These are phyloP conservation scores for Limonium bicolor DNA, from an alignment of 148 eudicot genomes.

Conservation along the genomic window DNA sequence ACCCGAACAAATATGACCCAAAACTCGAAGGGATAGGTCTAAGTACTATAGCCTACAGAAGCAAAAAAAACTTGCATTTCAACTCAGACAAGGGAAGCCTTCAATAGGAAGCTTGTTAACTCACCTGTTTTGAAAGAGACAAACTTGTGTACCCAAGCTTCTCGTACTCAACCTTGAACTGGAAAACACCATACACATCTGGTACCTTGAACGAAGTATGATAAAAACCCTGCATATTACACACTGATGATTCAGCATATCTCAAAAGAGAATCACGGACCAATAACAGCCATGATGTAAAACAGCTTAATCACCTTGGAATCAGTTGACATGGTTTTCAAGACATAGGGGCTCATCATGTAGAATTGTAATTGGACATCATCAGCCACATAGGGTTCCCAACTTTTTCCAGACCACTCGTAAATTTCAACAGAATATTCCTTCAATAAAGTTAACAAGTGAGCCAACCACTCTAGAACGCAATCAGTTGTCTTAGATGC, in stretches of 20 bases:
- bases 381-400: conserved; percentile 28
- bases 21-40: no score
- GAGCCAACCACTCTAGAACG: background rate
- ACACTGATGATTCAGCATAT: background rate
- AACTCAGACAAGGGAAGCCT: background rate
- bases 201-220: conserved; percentile 68
- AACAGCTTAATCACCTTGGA: conserved; percentile 7
- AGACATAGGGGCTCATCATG: conserved; percentile 35
- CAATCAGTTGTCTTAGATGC: background rate
- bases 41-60: background rate
- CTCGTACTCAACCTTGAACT: conserved; percentile 85
- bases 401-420: conserved; percentile 28
- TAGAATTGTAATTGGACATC: conserved; percentile 33
- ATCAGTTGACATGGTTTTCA: conserved; percentile 24
- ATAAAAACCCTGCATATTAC: conserved; percentile 46
- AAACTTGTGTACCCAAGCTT: conserved; percentile 81
- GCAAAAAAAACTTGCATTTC: background rate
- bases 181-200: conserved; percentile 92
- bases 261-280: background rate
- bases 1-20: background rate
- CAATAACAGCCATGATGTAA: background rate
- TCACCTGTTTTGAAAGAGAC: conserved; percentile 83
- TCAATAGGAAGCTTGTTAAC: no score
- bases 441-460: background rate
- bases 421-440: conserved; percentile 26